These are phyloP conservation scores for Gillenia trifoliata DNA, from an alignment of 306 rosid genomes.

Conservation along the genomic window DNA sequence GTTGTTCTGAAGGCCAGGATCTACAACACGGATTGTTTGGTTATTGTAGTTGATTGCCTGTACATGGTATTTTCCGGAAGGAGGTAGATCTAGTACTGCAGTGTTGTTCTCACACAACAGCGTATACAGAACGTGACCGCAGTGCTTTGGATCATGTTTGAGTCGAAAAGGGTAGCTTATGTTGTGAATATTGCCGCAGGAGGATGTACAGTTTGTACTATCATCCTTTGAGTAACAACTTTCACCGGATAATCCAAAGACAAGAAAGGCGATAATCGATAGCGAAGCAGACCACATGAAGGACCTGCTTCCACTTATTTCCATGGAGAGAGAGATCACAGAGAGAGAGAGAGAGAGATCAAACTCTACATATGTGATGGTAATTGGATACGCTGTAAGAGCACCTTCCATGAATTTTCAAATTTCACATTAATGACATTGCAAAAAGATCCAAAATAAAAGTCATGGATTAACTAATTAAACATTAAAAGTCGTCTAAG, in stretches of 20 bases:
- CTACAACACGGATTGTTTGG: neutral
- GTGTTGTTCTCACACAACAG: conserved; percentile 24
- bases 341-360: neutral
- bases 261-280: neutral
- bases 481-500: neutral
- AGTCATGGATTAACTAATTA: neutral
- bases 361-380: neutral
- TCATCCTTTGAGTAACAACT: too few relatives aligned
- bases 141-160: too few relatives aligned
- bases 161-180: too few relatives aligned
- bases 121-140: too few relatives aligned
- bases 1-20: neutral
- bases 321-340: neutral
- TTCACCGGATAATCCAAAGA: neutral
- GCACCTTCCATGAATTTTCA: neutral
- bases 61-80: neutral
- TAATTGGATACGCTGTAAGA: too few relatives aligned
- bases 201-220: too few relatives aligned
- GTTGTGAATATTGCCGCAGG: too few relatives aligned
- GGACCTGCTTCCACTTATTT: neutral
- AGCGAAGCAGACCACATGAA: neutral
- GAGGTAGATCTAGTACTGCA: neutral
- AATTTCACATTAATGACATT: neutral
- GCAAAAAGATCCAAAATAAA: neutral
- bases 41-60: conserved; percentile 23